A percentile compares a stretch with the other conserved stretches of the same genome.
Conservation (phyloP, 495 filamentous ascomycete genomes). For the Glutinoglossum americanum region DNA sequence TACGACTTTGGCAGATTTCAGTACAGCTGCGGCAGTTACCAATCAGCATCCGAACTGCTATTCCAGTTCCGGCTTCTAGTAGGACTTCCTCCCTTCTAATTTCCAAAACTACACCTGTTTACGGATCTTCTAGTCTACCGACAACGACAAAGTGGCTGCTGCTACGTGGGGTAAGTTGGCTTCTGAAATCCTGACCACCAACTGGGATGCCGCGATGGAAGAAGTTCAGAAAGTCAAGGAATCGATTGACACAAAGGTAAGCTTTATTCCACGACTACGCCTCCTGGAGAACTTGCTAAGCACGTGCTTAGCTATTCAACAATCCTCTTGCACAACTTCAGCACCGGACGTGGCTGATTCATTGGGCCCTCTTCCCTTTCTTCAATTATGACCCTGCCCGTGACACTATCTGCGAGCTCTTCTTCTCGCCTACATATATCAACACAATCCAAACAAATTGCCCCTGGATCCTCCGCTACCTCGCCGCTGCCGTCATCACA, state of each 20-base stretch:
- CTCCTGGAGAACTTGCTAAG: background rate
- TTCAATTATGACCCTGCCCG: conserved; percentile 91
- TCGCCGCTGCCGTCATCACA: conserved; percentile 88
- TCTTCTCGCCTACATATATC: conserved; percentile 91
- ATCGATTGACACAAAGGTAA: conserved; percentile 40
- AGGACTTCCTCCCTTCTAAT: conserved; percentile 1
- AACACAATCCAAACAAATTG: conserved; percentile 97
- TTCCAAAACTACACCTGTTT: background rate
- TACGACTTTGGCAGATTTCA: conserved; percentile 90
- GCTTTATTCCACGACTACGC: background rate
- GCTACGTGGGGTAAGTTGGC: conserved; percentile 95
- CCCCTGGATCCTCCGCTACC: conserved; percentile 90
- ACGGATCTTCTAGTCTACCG: conserved; percentile 37
- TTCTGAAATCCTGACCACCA: conserved; percentile 75
- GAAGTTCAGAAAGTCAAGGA: conserved; percentile 89
- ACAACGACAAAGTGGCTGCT: conserved; percentile 86
- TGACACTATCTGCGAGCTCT: conserved; percentile 76
- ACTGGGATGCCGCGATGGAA: conserved; percentile 91
- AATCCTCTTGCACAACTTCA: conserved; percentile 85
- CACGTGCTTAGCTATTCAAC: conserved; percentile 56
- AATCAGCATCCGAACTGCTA: conserved; percentile 63
- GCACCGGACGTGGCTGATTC: conserved; percentile 89
- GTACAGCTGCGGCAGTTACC: conserved; percentile 89
- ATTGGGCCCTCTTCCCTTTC: conserved; percentile 97
- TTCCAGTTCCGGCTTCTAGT: conserved; percentile 86